Conservation (phyloP, 192 early-diverging fungal species). For the Linnemannia schmuckeri region DNA sequence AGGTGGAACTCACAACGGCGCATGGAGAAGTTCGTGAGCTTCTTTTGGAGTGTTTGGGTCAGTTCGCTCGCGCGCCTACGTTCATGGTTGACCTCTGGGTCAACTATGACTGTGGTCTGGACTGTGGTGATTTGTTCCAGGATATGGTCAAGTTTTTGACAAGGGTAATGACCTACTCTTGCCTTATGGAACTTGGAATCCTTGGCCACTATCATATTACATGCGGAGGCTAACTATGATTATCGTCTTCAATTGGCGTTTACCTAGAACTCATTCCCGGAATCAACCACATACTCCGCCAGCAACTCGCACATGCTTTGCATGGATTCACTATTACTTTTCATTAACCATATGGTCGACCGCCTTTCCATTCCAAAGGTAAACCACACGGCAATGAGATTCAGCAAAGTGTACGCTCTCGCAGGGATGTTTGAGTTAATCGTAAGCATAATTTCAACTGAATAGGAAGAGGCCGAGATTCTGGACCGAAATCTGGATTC, state of each 20-base stretch:
- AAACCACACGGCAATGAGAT: background rate
- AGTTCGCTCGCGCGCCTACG: conserved; percentile 79
- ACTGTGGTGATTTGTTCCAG: conserved; percentile 90
- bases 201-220: background rate
- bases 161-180: conserved; percentile 60
- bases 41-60: conserved; percentile 83
- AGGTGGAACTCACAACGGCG: conserved; percentile 52
- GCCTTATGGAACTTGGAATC: background rate
- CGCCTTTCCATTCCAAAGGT: conserved; percentile 58
- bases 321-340: conserved; percentile 79
- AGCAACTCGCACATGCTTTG: conserved; percentile 77
- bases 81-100: conserved; percentile 93
- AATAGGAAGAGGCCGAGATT: conserved; percentile 41
- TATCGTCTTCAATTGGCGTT: background rate
- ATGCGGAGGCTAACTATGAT: background rate
- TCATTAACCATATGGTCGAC: conserved; percentile 78
- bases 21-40: conserved; percentile 88
- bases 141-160: conserved; percentile 83
- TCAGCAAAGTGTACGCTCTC: background rate
- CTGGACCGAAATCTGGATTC: conserved; percentile 32
- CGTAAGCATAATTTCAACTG: conserved; percentile 5
- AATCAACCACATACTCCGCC: conserved; percentile 72
- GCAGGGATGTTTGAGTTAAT: background rate
- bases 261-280: conserved; percentile 80
- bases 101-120: conserved; percentile 92